Evolutionary conservation across 2,329 filamentous ascomycete genomes (phyloP), one percentile per base, ranked within the genome.

Genomic region (Neospermospora avenae): DNA sequence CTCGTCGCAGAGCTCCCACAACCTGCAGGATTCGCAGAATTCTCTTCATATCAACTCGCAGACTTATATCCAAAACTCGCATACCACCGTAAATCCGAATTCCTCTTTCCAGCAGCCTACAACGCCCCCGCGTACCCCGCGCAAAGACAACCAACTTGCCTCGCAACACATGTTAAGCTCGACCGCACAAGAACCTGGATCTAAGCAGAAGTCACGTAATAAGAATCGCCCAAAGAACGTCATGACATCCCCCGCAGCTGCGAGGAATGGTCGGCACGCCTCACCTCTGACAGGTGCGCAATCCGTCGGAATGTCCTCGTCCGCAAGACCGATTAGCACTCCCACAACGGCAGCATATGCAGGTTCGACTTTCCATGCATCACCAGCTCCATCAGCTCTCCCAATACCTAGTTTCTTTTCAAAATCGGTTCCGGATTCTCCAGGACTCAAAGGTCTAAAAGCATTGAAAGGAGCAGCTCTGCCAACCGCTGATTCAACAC

Each of bases 291-390:
- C 65, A 41, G 64, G 60, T 31, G 57, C 63, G 31, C 65, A 71
- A 55, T 68, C 68, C 39, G 49, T 64, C 14, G 62, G 62, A 25
- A 61, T 66, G 28, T 53, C 65, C 44, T 64, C 59, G 69, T 75
- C 80, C 42, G 74, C 74, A 42, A 74, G 74, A 42, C 77, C 77
- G 54, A 69, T 72, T 42, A 73, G 73, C 46, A 74, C 71, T 14
- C 80, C 80, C 22, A 77, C 80, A 20, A 58, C 62, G 37, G 55
- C 68, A 35, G 69, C 67, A 11, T 99, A 96, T 76, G 95, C 95
- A 41, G 95, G 93, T 14, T 89, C 93, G 35, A 96, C 92, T 4
- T 99, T 98, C 74, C 93, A 97, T 74, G 90, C 92, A 42, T 98
- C 95, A 8, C 95, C 95, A 20, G 93, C 93, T 1, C 89, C 95